Evolutionary conservation across 495 filamentous ascomycete species (phyloP), one percentile per base, ranked within the genome.

Genomic region (Xylaria curta): DNA sequence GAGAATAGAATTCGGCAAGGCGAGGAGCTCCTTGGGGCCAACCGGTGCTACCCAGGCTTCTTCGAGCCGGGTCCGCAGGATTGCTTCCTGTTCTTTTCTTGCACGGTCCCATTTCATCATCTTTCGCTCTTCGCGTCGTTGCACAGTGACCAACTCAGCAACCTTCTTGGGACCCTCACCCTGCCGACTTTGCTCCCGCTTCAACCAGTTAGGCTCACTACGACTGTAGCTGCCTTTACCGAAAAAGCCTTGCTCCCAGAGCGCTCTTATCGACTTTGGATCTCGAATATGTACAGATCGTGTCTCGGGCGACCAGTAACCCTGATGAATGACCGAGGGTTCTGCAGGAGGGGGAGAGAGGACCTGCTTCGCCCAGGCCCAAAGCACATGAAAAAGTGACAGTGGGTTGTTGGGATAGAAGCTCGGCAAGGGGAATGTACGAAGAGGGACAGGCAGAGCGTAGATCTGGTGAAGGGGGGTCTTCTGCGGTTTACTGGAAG

Each of bases 191-290:
- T 92, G 92, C 78, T 97, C 93, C 62, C 93, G 85, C 63, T 91
- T 92, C 65, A 98, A 80, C 96, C 96, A 99, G 68, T 89, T 94
- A 3, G 95, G 96, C 78, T 98, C 95, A 81, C 94, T 97, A 74
- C 96, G 89, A 80, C 94, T 97, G 71, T 98, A 85, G 66, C 83
- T 94, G 60, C 96, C 96, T 81, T 97, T 98, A 54, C 96, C 96
- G 79, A 94, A 99, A 81, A 98, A 98, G 1, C 96, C 96, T 78
- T 93, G 91, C 79, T 97, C 92, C 96, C 96, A 99, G 36, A 99
- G 82, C 10, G 90, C 92, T 47, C 91, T 87, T 60, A 97, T 90
- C 2, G 93, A 88, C 44, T 83, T 84, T 53, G 88, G 82, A 76
- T 97, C 92, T 13, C 90, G 93, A 46, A 99, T 88, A 80, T 98